Conservation (phyloP, 2,329 filamentous ascomycete species). For the Penicillium sp. region DNA sequence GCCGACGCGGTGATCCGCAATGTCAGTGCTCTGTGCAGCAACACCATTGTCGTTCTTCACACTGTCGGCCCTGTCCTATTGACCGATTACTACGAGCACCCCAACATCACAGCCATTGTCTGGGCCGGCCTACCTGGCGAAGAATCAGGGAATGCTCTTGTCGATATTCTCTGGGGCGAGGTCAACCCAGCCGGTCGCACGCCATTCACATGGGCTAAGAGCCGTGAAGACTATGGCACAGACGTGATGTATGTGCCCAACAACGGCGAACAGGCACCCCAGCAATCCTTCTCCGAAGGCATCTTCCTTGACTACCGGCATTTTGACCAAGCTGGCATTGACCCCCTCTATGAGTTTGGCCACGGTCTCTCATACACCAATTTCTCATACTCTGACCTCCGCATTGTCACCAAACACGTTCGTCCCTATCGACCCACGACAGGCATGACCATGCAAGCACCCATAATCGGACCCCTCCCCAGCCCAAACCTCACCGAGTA, state of each 20-base stretch:
- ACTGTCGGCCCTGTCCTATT: slow-evolving; percentile 62
- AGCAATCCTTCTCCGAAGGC: slow-evolving; percentile 50
- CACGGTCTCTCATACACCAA: slow-evolving; percentile 54
- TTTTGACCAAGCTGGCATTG: slow-evolving; percentile 46
- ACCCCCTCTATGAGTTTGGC: slow-evolving; percentile 53
- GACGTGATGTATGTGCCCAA: slow-evolving; percentile 50
- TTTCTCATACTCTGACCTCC: slow-evolving; percentile 51
- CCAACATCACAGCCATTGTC: slow-evolving; percentile 76
- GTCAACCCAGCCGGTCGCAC: slow-evolving; percentile 9
- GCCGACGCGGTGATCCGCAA: slow-evolving; percentile 80
- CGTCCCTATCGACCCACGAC: neutral
- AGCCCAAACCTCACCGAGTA: neutral
- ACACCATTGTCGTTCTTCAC: slow-evolving; percentile 86
- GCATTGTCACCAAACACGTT: neutral
- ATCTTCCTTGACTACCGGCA: slow-evolving; percentile 46
- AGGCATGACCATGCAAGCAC: slow-evolving; percentile 52
- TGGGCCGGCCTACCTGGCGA: slow-evolving; percentile 32
- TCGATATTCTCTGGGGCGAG: slow-evolving; percentile 11
- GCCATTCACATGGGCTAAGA: slow-evolving; percentile 8
- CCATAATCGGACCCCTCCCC: slow-evolving; percentile 49
- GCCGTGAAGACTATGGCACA: neutral
- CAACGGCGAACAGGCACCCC: slow-evolving; percentile 43
- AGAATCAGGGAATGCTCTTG: slow-evolving; percentile 9
- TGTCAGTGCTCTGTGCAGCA: slow-evolving; percentile 65
- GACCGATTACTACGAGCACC: slow-evolving; percentile 44